phyloP scores from a whole-genome alignment of 83 land plant genomes.

The Picea mariana region DNA sequence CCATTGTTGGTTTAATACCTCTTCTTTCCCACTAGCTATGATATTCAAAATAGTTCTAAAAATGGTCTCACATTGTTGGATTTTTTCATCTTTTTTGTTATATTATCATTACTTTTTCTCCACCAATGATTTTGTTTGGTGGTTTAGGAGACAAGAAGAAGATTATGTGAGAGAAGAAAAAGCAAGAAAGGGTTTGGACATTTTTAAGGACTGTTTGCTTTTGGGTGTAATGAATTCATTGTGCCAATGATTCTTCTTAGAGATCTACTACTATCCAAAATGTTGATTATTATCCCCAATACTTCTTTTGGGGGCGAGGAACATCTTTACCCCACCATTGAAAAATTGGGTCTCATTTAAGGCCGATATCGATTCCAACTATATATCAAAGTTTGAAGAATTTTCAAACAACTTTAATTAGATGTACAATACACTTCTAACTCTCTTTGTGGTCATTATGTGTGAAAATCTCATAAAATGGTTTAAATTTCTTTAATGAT shows the following conservation, averaged over 20 bases:
- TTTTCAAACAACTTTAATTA: neutral
- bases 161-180: too few relatives aligned
- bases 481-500: neutral
- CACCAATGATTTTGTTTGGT: too few relatives aligned
- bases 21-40: too few relatives aligned
- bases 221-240: neutral
- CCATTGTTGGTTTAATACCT: too few relatives aligned
- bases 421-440: neutral
- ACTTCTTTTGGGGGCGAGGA: neutral
- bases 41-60: too few relatives aligned
- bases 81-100: too few relatives aligned
- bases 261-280: neutral
- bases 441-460: neutral
- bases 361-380: neutral
- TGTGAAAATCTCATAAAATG: conserved; percentile 4
- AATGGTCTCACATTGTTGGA: too few relatives aligned
- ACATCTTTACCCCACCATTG: neutral
- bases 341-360: neutral
- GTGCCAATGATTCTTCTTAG: neutral
- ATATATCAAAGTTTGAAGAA: neutral
- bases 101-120: too few relatives aligned
- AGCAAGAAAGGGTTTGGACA: too few relatives aligned
- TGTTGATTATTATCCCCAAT: neutral
- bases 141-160: too few relatives aligned
- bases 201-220: neutral